These are phyloP conservation scores for Myxozyma neotropica DNA, from an alignment of 805 yeast genomes.

Conservation along the genomic window DNA sequence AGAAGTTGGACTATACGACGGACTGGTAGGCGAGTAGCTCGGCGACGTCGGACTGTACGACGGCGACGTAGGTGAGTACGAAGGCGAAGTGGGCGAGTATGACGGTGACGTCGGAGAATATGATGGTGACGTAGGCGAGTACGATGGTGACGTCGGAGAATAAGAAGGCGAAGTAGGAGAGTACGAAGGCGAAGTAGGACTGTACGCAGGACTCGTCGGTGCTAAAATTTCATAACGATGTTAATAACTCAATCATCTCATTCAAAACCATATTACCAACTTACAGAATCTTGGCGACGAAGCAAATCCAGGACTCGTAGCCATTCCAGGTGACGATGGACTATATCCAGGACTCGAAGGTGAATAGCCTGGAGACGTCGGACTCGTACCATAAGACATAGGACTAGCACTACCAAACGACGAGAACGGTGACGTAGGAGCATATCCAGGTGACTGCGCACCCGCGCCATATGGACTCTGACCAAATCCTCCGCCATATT, in stretches of 20 bases:
- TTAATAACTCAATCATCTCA: not conserved
- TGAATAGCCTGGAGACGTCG: slow-evolving; percentile 64
- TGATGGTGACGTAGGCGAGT: slow-evolving; percentile 68
- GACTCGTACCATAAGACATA: slow-evolving; percentile 53
- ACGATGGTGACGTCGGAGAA: slow-evolving; percentile 72
- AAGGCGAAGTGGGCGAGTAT: slow-evolving; percentile 79
- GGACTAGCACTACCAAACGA: slow-evolving; percentile 66
- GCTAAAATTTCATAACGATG: slow-evolving; percentile 3
- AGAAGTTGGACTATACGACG: slow-evolving; percentile 56
- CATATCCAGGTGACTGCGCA: slow-evolving; percentile 63
- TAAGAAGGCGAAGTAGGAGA: slow-evolving; percentile 77
- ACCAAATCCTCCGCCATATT: slow-evolving; percentile 75
- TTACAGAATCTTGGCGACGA: slow-evolving; percentile 49
- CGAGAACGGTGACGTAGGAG: slow-evolving; percentile 76
- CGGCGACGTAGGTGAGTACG: slow-evolving; percentile 72
- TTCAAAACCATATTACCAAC: not conserved
- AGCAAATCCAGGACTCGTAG: slow-evolving; percentile 70
- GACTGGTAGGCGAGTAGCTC: slow-evolving; percentile 67
- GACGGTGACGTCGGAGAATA: slow-evolving; percentile 87
- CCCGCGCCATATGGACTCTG: slow-evolving; percentile 56
- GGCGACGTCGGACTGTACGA: slow-evolving; percentile 78
- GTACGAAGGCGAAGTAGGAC: slow-evolving; percentile 63
- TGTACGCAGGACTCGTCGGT: slow-evolving; percentile 64
- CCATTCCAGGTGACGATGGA: slow-evolving; percentile 72
- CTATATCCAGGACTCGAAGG: slow-evolving; percentile 75